Base-by-base conservation (phyloP, 148 eudicot species). In the Arctostaphylos glauca region DNA sequence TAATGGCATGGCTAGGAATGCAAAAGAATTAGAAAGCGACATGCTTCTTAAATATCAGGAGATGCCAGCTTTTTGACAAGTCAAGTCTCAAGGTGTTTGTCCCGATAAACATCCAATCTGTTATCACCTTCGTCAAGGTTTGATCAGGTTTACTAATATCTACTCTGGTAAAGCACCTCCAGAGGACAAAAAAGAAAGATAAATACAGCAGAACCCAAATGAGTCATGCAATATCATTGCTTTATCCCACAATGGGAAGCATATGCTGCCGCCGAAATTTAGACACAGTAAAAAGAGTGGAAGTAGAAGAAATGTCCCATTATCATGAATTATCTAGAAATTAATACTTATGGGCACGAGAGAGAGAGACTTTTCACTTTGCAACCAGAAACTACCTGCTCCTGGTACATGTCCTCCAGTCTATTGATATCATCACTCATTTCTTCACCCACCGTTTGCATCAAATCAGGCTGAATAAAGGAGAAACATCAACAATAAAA, bases 391-490 rank as follows among this genome's bases (percentile, higher is more conserved):
- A 19, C 53, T 86, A 92, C 95, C 95, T 88, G 85, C 78, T 83
- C 86, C 59, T 64, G 87, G 88, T 87, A 84, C 48, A 84, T 84
- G 70, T 83, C 88, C 38, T 82, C 85, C 62, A 91, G 83, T 38
- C 52, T 83, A 80, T 73, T 81, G 66, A 92, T 86, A 58, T 91
- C 92, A 78, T 81, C 81, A 41, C 75, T 77, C 53, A 87, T 74
- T 62, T 88, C 92, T 25, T 87, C 92, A 81, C 88, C 85, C 72
- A 87, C 90, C 53, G 83, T 82, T 67, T 79, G 84, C 60, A 71
- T 86, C 77, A 83, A 81, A 84, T 87, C 88, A 87, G 90, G 90
- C 91, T 91, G 90, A 48, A 43, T 58, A 83, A 76, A 73, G 19
- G 80, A 31, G 12, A 44, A 25, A 54, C 55, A 31, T 48, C 67